Conservation (phyloP, 805 yeast genomes). For the Lipomyces kockii region DNA sequence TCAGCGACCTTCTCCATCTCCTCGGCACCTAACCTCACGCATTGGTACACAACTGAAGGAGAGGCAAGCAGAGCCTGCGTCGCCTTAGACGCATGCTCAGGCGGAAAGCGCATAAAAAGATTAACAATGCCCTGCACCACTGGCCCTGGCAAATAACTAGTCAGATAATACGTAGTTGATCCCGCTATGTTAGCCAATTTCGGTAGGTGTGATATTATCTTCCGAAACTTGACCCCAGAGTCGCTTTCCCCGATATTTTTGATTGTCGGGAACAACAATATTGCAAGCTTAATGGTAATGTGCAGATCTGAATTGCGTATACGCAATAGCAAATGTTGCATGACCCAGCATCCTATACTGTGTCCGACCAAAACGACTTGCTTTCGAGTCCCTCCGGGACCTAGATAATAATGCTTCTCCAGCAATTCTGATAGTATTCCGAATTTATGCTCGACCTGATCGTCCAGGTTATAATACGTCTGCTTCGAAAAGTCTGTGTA, state of each 20-base stretch:
- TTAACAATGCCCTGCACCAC: conserved; percentile 36
- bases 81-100: conserved; percentile 49
- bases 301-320: conserved; percentile 36
- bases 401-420: conserved; percentile 20
- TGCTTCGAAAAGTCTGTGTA: conserved; percentile 18
- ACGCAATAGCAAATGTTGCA: conserved; percentile 55
- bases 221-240: conserved; percentile 48
- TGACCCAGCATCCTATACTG: conserved; percentile 71
- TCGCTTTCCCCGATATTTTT: conserved; percentile 58
- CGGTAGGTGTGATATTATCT: conserved; percentile 35
- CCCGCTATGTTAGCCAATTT: conserved; percentile 43
- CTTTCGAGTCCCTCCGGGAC: conserved; percentile 30
- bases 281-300: conserved; percentile 52
- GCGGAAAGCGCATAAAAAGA: conserved; percentile 43
- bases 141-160: conserved; percentile 39
- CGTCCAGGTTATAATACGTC: conserved; percentile 51
- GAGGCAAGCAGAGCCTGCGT: conserved; percentile 52
- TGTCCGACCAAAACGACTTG: conserved; percentile 63
- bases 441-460: conserved; percentile 64
- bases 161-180: conserved; percentile 35
- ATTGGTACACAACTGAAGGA: conserved; percentile 56
- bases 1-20: conserved; percentile 60
- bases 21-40: conserved; percentile 60
- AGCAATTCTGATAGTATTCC: conserved; percentile 51
- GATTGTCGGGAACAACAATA: conserved; percentile 73